Percentiles rank a stretch among this genome's conserved stretches.
Evolutionary conservation across 768 basidiomycete genomes (phyloP).

Genomic region (Mycena vulgaris): DNA sequence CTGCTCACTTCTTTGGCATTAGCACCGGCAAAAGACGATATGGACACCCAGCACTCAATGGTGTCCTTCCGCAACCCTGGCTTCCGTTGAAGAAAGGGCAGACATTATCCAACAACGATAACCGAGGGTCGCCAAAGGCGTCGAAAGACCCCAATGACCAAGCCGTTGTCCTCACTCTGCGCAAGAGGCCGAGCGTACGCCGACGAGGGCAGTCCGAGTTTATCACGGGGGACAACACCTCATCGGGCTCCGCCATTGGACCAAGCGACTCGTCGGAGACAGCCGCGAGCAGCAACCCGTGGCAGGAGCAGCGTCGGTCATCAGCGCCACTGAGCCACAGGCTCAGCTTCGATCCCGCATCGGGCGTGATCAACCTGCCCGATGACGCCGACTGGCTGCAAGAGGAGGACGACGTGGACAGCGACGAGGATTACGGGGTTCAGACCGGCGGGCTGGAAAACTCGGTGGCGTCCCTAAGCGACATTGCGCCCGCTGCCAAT

Average conservation of each 20-base stretch:
- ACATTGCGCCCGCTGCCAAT: conserved; percentile 38
- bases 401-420: conserved; percentile 66
- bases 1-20: conserved; percentile 26
- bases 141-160: conserved; percentile 60
- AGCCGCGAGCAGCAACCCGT: conserved; percentile 67
- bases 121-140: conserved; percentile 53
- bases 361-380: conserved; percentile 91
- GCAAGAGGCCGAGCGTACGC: conserved; percentile 75
- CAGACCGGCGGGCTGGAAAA: conserved; percentile 47
- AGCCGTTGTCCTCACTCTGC: conserved; percentile 87
- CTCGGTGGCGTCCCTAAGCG: conserved; percentile 43
- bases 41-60: conserved; percentile 96
- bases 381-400: conserved; percentile 75
- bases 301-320: conserved; percentile 68
- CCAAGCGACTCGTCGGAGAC: conserved; percentile 44
- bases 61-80: conserved; percentile 94
- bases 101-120: conserved; percentile 74
- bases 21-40: conserved; percentile 97
- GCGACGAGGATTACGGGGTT: conserved; percentile 61
- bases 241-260: conserved; percentile 38
- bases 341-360: conserved; percentile 87
- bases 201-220: conserved; percentile 49
- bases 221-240: conserved; percentile 37
- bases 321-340: conserved; percentile 65
- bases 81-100: conserved; percentile 91